Evolutionary conservation across 2,329 filamentous ascomycete genomes (phyloP).

Genomic region (Xenoacremonium recifei): DNA sequence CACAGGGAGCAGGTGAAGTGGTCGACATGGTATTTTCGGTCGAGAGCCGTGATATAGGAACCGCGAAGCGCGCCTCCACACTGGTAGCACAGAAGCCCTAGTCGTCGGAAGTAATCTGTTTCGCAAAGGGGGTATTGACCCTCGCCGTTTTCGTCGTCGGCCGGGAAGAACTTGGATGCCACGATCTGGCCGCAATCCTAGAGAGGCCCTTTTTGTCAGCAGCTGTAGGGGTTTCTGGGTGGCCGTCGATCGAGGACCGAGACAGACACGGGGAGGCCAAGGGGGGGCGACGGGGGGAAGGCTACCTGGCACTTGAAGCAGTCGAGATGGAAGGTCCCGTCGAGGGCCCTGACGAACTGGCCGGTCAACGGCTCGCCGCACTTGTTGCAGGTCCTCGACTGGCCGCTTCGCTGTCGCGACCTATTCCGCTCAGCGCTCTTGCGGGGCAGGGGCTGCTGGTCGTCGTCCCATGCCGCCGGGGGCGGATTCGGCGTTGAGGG

Average conservation of each 20-base stretch:
- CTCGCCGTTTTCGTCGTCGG: constrained; percentile 82
- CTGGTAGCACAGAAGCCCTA: constrained; percentile 87
- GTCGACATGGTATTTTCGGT: constrained; percentile 98
- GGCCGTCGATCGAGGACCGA: constrained; percentile 6
- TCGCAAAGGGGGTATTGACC: constrained; percentile 95
- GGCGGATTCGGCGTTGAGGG: constrained; percentile 30
- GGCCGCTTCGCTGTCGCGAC: constrained; percentile 54
- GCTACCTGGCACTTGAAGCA: constrained; percentile 96
- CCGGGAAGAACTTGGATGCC: constrained; percentile 97
- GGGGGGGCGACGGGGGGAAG: neutral
- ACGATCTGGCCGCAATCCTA: constrained; percentile 97
- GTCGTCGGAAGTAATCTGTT: constrained; percentile 92
- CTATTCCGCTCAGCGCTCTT: constrained; percentile 58
- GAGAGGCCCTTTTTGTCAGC: constrained; percentile 2
- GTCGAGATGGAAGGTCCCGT: constrained; percentile 93
- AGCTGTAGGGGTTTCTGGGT: neutral
- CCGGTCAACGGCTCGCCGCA: constrained; percentile 85
- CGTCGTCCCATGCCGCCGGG: constrained; percentile 35
- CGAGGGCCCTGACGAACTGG: constrained; percentile 91
- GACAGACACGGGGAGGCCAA: constrained; percentile 2
- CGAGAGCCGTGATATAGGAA: constrained; percentile 96
- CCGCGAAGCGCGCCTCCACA: constrained; percentile 91
- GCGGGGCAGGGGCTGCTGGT: constrained; percentile 35
- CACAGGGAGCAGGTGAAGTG: constrained; percentile 98
- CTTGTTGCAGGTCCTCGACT: constrained; percentile 74